Base-by-base conservation (phyloP, 176 grass and related monocot genomes). In the bread wheat (Triticum aestivum) region DNA sequence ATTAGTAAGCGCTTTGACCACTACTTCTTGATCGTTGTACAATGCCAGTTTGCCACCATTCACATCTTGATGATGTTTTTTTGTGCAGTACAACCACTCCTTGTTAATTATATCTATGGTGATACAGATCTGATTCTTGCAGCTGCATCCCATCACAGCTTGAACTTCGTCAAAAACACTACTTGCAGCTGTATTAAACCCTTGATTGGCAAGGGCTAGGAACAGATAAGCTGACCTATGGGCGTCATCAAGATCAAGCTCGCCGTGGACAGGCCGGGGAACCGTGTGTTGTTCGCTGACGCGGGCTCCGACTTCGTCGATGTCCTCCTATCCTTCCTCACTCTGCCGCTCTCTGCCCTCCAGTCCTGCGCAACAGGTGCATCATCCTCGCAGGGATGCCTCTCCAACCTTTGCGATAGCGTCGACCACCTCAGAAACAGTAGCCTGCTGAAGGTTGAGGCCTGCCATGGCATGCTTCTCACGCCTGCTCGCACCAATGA, bases 301-400 rank as follows among this genome's bases (percentile, higher is more conserved):
- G 85, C 77, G 0, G 74, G 56, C 26, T 10, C 75, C 23, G 85
- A 87, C 30, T 87, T 87, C 12, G 77, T 81, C 21, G 76, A 87
- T 12, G 61, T 67, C 11, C 62, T 72, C 3, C 76, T 87, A 4
- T 67, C 63, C 45, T 87, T 81, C 63, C 18, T 87, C 49, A 71
- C 69, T 23, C 85, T 81, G 4, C 65, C 65, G 0, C 47, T 70
- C 11, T 42, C 75, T 44, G 61, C 49, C n/a, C 7, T 82, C 17
- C 27, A 17, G 10, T 65, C 11, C 62, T 13, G 62, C 62, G 4
- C 62, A 11, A 11, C 11, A 29, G 62, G 62, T 0, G 24, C 62
- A 0, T 27, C 62, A 14, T 71, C 66, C 30, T 70, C 45, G 20
- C 66, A 7, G 21, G 66, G 80, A 21, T 86, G 76, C 42, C 61